Conservation (phyloP, 192 early-diverging fungal species). For the Backusella sp. region DNA sequence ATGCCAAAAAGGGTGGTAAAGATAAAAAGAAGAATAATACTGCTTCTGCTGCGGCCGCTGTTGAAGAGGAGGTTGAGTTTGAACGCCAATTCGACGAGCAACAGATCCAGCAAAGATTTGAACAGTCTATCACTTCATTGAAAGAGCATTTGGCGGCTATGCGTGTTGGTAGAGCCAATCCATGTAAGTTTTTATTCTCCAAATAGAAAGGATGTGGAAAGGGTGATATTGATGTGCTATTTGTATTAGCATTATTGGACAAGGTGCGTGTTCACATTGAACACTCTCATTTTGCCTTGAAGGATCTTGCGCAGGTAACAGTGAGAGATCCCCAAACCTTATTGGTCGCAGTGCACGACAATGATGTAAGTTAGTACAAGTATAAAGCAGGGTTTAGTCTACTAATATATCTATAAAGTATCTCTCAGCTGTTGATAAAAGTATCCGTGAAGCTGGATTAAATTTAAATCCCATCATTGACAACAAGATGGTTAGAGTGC, state of each 20-base stretch:
- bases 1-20: slow-evolving; percentile 23
- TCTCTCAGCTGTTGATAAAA: slow-evolving; percentile 62
- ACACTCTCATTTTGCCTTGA: slow-evolving; percentile 50
- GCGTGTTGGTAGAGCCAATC: slow-evolving; percentile 71
- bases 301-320: slow-evolving; percentile 70
- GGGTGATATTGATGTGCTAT: background rate
- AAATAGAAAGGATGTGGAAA: background rate
- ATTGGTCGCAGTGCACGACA: slow-evolving; percentile 73
- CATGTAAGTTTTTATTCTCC: slow-evolving; percentile 41
- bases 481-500: slow-evolving; percentile 67
- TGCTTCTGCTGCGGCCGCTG: background rate
- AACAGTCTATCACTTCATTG: slow-evolving; percentile 55
- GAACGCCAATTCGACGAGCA: slow-evolving; percentile 55
- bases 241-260: slow-evolving; percentile 62
- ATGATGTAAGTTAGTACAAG: slow-evolving; percentile 48
- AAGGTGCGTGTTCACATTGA: slow-evolving; percentile 62
- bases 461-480: slow-evolving; percentile 80
- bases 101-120: slow-evolving; percentile 57
- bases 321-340: slow-evolving; percentile 84
- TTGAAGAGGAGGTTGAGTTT: slow-evolving; percentile 25
- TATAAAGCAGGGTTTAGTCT: too few relatives aligned
- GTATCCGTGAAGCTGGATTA: slow-evolving; percentile 74
- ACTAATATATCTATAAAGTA: background rate
- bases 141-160: slow-evolving; percentile 63
- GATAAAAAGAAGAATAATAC: slow-evolving; percentile 1